Evolutionary conservation across 176 grass and related monocot genomes (phyloP).

Genomic region (Echinochloa phyllopogon): DNA sequence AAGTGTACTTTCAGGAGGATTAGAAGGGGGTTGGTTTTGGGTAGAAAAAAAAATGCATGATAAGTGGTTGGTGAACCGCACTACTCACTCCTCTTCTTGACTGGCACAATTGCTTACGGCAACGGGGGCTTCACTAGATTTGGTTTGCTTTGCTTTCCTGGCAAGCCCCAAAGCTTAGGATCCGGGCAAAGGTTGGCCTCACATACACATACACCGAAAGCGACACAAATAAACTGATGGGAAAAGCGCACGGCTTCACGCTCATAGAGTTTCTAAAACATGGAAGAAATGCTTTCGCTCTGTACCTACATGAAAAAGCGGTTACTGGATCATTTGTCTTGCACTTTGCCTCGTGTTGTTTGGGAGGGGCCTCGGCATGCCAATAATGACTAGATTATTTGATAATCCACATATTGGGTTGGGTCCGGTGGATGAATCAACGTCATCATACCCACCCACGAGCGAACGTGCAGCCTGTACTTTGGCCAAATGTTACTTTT

Average conservation of each 20-base stretch:
- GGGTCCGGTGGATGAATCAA: background rate
- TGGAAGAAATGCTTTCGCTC: background rate
- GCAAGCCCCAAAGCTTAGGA: background rate
- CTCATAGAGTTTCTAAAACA: background rate
- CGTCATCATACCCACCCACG: background rate
- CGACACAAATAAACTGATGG: background rate
- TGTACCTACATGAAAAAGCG: background rate
- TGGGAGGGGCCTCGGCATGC: background rate
- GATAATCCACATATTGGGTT: background rate
- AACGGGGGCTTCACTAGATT: background rate
- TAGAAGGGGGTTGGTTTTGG: background rate
- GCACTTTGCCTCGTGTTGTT: background rate
- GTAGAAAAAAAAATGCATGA: background rate
- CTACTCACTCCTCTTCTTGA: background rate
- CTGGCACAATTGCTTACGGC: background rate
- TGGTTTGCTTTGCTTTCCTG: background rate
- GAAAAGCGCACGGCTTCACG: background rate
- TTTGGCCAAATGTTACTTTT: background rate
- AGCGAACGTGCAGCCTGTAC: constrained; percentile 9
- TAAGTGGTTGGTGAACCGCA: constrained; percentile 30
- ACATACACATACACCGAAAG: background rate
- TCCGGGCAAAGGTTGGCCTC: background rate
- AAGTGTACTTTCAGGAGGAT: background rate
- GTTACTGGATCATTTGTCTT: constrained; percentile 3
- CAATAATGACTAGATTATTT: background rate